These are phyloP conservation scores for Oryza officinalis DNA, from an alignment of 176 grass and related monocot genomes.

Conservation along the genomic window DNA sequence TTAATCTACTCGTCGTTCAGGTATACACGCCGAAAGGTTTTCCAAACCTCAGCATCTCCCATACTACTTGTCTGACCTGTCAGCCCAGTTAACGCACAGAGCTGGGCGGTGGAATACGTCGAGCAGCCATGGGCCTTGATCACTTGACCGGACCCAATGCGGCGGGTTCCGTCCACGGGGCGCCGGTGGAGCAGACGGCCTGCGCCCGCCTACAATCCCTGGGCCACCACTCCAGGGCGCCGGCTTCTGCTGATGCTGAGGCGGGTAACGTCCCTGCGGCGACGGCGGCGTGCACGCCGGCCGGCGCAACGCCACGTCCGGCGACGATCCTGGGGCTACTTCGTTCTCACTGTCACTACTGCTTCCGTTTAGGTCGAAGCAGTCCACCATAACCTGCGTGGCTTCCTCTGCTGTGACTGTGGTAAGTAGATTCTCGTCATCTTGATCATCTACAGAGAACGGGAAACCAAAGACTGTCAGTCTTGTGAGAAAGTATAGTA, in stretches of 20 bases:
- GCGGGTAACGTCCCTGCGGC: not conserved
- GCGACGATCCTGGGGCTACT: not conserved
- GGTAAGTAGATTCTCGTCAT: not conserved
- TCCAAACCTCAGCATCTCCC: not conserved
- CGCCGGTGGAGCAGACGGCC: not conserved
- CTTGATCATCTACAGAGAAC: not conserved
- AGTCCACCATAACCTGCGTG: not conserved
- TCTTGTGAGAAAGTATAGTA: not conserved
- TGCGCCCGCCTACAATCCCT: not conserved
- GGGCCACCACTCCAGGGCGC: not conserved
- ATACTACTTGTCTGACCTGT: not conserved
- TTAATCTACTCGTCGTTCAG: not conserved
- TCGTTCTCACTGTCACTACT: not conserved
- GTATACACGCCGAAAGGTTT: not conserved
- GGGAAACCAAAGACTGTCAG: not conserved
- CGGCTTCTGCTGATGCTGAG: not conserved
- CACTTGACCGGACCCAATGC: not conserved
- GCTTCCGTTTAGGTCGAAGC: not conserved
- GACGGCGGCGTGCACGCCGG: not conserved
- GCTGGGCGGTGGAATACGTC: not conserved
- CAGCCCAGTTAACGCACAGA: not conserved
- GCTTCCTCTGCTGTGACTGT: not conserved
- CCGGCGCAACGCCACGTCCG: not conserved
- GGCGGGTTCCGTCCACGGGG: not conserved
- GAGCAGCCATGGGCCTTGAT: not conserved